phyloP scores from a whole-genome alignment of 164 flowering plant genomes.

The Vitis labrusca region DNA sequence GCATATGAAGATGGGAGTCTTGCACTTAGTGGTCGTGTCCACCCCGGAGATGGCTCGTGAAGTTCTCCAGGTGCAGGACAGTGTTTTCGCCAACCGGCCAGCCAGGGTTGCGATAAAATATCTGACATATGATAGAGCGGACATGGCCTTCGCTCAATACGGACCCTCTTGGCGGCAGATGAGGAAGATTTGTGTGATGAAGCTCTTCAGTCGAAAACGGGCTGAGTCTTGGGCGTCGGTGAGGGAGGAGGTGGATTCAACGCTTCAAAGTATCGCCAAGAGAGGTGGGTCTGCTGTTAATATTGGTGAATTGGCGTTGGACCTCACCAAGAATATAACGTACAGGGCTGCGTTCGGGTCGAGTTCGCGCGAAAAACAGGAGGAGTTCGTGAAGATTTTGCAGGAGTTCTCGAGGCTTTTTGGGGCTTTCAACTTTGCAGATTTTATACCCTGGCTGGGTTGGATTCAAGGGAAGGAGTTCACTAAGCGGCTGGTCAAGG shows the following conservation, averaged over 20 bases:
- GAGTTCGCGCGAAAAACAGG: slow-evolving; percentile 47
- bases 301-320: slow-evolving; percentile 19
- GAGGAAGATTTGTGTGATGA: slow-evolving; percentile 34
- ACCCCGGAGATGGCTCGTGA: slow-evolving; percentile 22
- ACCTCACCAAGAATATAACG: no score
- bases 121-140: slow-evolving; percentile 29
- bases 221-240: slow-evolving; percentile 35
- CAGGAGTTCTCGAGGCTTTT: slow-evolving; percentile 83
- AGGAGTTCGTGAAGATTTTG: slow-evolving; percentile 56
- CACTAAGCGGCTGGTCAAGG: slow-evolving; percentile 38
- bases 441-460: slow-evolving; percentile 58
- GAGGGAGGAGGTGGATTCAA: slow-evolving; percentile 30
- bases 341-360: slow-evolving; percentile 69
- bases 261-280: slow-evolving; percentile 3
- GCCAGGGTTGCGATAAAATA: slow-evolving; percentile 19
- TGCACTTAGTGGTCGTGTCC: slow-evolving; percentile 23
- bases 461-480: slow-evolving; percentile 69
- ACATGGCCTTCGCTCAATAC: slow-evolving; percentile 33
- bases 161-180: slow-evolving; percentile 39
- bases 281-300: slow-evolving; percentile 20
- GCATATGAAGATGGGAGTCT: slow-evolving; percentile 18
- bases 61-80: slow-evolving; percentile 28
- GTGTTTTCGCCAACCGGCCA: slow-evolving; percentile 28
- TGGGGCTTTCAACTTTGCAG: slow-evolving; percentile 75
- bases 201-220: slow-evolving; percentile 28